Evolutionary conservation across 108 stramenopile species (phyloP), one percentile per base, ranked within the genome.

Genomic region (Phaeodactylum tricornutum): DNA sequence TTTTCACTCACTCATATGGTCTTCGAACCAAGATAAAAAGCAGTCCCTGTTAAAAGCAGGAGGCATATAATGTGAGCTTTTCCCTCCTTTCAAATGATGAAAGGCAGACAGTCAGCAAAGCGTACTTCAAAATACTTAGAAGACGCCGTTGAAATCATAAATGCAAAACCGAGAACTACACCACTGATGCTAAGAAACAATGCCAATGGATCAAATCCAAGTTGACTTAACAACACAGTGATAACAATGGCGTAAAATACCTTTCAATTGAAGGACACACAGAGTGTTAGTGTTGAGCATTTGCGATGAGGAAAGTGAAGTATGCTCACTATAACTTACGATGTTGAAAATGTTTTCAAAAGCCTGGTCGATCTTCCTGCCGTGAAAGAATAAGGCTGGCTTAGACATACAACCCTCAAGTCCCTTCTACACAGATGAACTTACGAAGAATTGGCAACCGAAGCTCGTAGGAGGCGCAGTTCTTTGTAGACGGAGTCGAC

Each of bases 51-150:
- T n/a, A n/a, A n/a, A n/a, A n/a, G n/a, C n/a, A n/a, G n/a, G n/a
- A n/a, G n/a, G n/a, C n/a, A n/a, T n/a, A n/a, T n/a, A n/a, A n/a
- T n/a, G n/a, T n/a, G n/a, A n/a, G n/a, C n/a, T n/a, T n/a, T n/a
- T n/a, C n/a, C n/a, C n/a, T n/a, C n/a, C n/a, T n/a, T n/a, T n/a
- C n/a, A n/a, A n/a, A n/a, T n/a, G n/a, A n/a, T n/a, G n/a, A n/a
- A n/a, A n/a, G n/a, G n/a, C n/a, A n/a, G n/a, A n/a, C n/a, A n/a
- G n/a, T n/a, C n/a, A n/a, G n/a, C n/a, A n/a, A n/a, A n/a, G n/a
- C n/a, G n/a, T n/a, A n/a, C 86, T 53, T 89, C 76, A 36, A 80
- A 73, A 50, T 71, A 76, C 23, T 75, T 74, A 7, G 80, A 64
- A 41, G 67, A 62, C 12, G 69, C 78, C 12, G 65, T 11, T 31